Evolutionary conservation across 345 rosid species (phyloP), one percentile per base, ranked within the genome.

Genomic region (Euclidium syriacum): DNA sequence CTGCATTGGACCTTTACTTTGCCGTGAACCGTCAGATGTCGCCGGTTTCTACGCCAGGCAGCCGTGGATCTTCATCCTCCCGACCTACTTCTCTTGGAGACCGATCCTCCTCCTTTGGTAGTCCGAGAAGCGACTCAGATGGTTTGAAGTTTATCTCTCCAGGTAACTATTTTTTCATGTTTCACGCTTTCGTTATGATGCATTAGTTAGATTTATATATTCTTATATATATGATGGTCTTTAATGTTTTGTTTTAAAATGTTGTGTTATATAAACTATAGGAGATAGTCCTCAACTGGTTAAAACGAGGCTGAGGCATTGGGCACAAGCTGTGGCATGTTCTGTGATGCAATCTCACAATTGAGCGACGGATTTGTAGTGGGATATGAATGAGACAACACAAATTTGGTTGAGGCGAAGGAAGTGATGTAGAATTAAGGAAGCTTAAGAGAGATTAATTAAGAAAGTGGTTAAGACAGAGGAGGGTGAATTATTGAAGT

Each of bases 1-100:
- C 99, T 16, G 97, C 97, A 3, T 73, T 94, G 54, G 97, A 87
- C 57, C 80, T 90, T 52, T 90, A 90, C 67, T 94, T 90, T 9
- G 96, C 99, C 4, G 95, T 94, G 3, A 90, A 78, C 71, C 79
- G 99, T 29, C 95, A 83, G 50, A 71, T 87, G 32, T 85, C 92
- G 0, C 97, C 97, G 0, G 58, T 72, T 44, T 87, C 97, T 0
- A 78, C 95, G 0, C 99, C 97, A 4, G 72, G 72, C 1, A 77
- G 90, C 41, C 72, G 68, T 4, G 74, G 90, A 55, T 66, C 85
- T 35, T 75, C 78, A 0, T 65, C 80, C 8, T 80, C 90, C 4
- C 20, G 65, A 4, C 44, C 29, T 30, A 32, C 65, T 47, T 32
- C 71, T 0, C 62, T 80, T 1, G 86, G 85, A 4, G 75, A 72